Conservation (phyloP, 495 filamentous ascomycete species). For the Penicillium fimorum region DNA sequence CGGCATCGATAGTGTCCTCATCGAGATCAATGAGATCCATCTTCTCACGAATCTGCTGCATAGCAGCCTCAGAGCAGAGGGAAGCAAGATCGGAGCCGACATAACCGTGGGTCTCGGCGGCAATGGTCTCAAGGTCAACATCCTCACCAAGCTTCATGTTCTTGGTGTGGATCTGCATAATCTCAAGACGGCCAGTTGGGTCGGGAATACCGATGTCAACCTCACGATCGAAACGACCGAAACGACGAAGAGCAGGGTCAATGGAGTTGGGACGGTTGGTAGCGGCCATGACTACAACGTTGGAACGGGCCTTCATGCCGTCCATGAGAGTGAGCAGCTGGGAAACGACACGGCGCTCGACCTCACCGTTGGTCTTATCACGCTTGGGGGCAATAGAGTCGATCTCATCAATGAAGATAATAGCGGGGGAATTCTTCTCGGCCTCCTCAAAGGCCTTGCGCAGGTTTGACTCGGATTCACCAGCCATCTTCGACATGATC, state of each 20-base stretch:
- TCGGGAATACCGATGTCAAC: slow-evolving; percentile 98
- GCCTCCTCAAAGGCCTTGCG: slow-evolving; percentile 98
- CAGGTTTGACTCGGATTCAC: slow-evolving; percentile 96
- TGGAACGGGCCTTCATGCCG: slow-evolving; percentile 98
- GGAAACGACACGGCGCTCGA: slow-evolving; percentile 96
- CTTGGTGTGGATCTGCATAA: slow-evolving; percentile 98
- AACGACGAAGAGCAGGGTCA: slow-evolving; percentile 89
- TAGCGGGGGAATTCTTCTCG: slow-evolving; percentile 98
- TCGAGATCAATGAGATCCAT: slow-evolving; percentile 99
- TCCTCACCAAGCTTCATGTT: slow-evolving; percentile 99
- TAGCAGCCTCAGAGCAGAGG: slow-evolving; percentile 98
- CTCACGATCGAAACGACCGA: slow-evolving; percentile 97
- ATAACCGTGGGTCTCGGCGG: slow-evolving; percentile 97
- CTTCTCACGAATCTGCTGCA: slow-evolving; percentile 99
- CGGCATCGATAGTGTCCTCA: slow-evolving; percentile 97
- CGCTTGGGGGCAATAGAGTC: slow-evolving; percentile 98
- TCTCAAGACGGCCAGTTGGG: slow-evolving; percentile 97
- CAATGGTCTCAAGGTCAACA: slow-evolving; percentile 95
- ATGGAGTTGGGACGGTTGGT: slow-evolving; percentile 97
- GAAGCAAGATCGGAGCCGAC: slow-evolving; percentile 98
- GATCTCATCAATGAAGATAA: slow-evolving; percentile 99
- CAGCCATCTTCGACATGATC: slow-evolving; percentile 99
- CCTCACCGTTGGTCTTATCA: slow-evolving; percentile 99
- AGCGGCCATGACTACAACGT: slow-evolving; percentile 98
- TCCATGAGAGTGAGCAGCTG: slow-evolving; percentile 98